A percentile compares a stretch with the other conserved stretches of the same genome.
Evolutionary conservation across 768 basidiomycete genomes (phyloP).

Genomic region (Tubosaeta sp.): DNA sequence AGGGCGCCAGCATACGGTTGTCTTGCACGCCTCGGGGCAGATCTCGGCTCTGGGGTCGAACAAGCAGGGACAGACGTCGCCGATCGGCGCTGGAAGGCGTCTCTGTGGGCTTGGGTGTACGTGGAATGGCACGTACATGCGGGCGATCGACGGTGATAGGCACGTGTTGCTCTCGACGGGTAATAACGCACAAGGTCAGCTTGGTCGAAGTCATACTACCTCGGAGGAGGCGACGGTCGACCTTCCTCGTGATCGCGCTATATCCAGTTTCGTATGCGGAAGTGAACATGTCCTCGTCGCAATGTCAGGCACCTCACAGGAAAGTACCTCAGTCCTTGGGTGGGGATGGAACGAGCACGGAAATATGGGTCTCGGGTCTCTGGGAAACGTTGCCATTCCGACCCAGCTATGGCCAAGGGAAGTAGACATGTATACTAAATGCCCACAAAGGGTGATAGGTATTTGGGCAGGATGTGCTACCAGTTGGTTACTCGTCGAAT

Average conservation of each 20-base stretch:
- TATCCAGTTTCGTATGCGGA: conserved; percentile 57
- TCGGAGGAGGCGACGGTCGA: conserved; percentile 6
- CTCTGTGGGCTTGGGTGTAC: conserved; percentile 51
- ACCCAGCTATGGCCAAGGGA: conserved; percentile 49
- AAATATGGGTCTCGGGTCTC: conserved; percentile 71
- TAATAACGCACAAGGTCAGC: conserved; percentile 58
- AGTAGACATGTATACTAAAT: conserved; percentile 1
- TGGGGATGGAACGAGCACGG: conserved; percentile 99
- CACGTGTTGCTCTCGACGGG: conserved; percentile 47
- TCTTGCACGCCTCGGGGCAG: conserved; percentile 26
- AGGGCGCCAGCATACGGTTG: conserved; percentile 53
- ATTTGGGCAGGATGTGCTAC: conserved; percentile 33
- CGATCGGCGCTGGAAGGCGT: conserved; percentile 23
- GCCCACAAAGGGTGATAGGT: conserved; percentile 14
- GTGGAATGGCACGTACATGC: conserved; percentile 75
- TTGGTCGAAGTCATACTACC: conserved; percentile 40
- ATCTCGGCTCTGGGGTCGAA: no score
- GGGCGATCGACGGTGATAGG: conserved; percentile 18
- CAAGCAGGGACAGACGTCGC: conserved; percentile 9
- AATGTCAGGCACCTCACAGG: conserved; percentile 16
- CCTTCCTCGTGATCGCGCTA: conserved; percentile 23
- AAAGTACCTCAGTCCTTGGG: conserved; percentile 52
- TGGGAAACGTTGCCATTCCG: conserved; percentile 49
- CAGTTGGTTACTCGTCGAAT: conserved; percentile 30
- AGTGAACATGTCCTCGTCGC: conserved; percentile 77